Percentiles rank a stretch among this genome's conserved stretches.
Conservation (phyloP, 768 basidiomycete genomes). For the Suillus placidus region DNA sequence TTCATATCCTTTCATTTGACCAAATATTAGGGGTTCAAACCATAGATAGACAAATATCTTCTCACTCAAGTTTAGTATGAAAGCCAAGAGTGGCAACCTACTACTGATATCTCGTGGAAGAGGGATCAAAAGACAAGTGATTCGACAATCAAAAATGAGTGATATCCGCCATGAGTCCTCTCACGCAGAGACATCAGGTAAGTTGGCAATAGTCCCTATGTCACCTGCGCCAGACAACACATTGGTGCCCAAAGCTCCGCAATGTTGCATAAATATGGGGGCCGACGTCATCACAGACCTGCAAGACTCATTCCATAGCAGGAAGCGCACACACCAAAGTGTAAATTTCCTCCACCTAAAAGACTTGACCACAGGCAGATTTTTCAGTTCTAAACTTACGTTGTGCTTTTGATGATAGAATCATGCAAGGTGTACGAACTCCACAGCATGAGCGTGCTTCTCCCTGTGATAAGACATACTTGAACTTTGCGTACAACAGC, state of each 20-base stretch:
- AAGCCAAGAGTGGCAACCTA: neutral
- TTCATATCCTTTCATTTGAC: neutral
- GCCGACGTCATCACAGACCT: neutral
- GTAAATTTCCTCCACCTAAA: neutral
- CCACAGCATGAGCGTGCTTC: neutral
- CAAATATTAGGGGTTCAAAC: neutral
- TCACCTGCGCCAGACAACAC: neutral
- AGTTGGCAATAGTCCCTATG: neutral
- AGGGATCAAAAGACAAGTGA: neutral
- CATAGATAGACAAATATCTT: neutral
- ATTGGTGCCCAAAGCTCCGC: neutral
- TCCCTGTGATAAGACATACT: neutral
- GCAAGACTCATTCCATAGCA: neutral
- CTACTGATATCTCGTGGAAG: constrained; percentile 2
- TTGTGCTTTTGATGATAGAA: neutral
- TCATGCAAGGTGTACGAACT: neutral
- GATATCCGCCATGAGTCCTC: neutral
- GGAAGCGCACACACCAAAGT: too few species aligned
- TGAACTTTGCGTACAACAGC: neutral
- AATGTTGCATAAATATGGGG: neutral
- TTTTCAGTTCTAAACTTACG: neutral
- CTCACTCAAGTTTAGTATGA: neutral
- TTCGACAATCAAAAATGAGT: neutral
- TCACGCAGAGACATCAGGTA: neutral
- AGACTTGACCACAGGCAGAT: neutral